phyloP scores from a whole-genome alignment of 2,329 filamentous ascomycete species.

The Fusarium stilboides region DNA sequence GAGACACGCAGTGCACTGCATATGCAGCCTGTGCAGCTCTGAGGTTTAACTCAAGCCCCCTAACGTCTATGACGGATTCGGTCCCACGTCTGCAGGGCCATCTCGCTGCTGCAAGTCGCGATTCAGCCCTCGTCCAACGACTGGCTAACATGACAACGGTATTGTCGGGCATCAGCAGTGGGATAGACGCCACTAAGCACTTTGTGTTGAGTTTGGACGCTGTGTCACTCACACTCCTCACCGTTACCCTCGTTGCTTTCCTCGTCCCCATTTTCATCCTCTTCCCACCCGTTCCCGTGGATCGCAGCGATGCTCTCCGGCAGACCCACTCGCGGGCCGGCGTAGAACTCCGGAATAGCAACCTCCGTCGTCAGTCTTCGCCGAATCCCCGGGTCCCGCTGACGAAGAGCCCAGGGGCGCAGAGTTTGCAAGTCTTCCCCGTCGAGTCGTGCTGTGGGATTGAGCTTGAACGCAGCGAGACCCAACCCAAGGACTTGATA shows the following conservation, averaged over 20 bases:
- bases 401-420: constrained; percentile 51
- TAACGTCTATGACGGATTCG: constrained; percentile 24
- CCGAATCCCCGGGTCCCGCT: constrained; percentile 42
- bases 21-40: constrained; percentile 26
- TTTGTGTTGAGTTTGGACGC: constrained; percentile 50
- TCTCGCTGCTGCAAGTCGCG: constrained; percentile 34
- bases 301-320: constrained; percentile 66
- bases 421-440: constrained; percentile 85
- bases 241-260: constrained; percentile 65
- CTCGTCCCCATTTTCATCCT: constrained; percentile 68
- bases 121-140: constrained; percentile 35
- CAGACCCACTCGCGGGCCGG: constrained; percentile 69
- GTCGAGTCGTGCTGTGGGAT: constrained; percentile 86
- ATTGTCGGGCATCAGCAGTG: constrained; percentile 34
- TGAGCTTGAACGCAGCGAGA: constrained; percentile 75
- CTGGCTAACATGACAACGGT: constrained; percentile 43
- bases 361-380: constrained; percentile 52
- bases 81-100: constrained; percentile 34
- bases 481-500: constrained; percentile 79
- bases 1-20: constrained; percentile 12
- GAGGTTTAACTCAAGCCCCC: constrained; percentile 15
- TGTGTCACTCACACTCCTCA: constrained; percentile 58
- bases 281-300: constrained; percentile 69
- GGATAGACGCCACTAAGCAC: constrained; percentile 36
- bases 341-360: constrained; percentile 56